A percentile compares a stretch with the other conserved stretches of the same genome.
Evolutionary conservation across 208 protist species (phyloP).

Genomic region (Wallacemonas rigidus): DNA sequence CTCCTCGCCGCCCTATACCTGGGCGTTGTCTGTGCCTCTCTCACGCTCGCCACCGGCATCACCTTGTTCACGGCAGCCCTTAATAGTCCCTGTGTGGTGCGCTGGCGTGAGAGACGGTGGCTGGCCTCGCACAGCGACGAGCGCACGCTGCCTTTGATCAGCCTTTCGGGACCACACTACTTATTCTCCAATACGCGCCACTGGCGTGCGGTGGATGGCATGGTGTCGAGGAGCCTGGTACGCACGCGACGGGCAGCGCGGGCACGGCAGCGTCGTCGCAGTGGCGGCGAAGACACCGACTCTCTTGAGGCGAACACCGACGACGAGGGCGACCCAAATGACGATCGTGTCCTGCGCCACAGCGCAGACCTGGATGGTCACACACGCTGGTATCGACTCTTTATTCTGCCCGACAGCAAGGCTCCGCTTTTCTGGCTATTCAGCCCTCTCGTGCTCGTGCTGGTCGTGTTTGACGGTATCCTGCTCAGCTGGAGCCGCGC

Average conservation of each 20-base stretch:
- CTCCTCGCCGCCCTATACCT: conserved; percentile 25
- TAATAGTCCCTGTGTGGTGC: conserved; percentile 20
- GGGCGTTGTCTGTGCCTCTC: conserved; percentile 10
- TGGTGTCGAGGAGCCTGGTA: conserved; percentile 15
- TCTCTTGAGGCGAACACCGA: not conserved
- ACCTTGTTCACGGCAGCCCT: conserved; percentile 9
- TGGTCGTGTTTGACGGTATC: conserved; percentile 24
- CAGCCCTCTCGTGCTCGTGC: conserved; percentile 26
- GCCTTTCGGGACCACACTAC: not conserved
- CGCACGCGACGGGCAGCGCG: not conserved
- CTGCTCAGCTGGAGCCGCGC: conserved; percentile 19
- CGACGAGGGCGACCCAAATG: not conserved
- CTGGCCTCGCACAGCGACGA: conserved; percentile 9
- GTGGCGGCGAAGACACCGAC: not conserved
- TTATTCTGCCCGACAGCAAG: not conserved
- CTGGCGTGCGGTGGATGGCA: conserved; percentile 11
- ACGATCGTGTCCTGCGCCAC: no score
- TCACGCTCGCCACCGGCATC: conserved; percentile 23
- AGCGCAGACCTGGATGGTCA: no score
- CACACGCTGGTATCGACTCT: not conserved
- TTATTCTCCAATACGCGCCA: not conserved
- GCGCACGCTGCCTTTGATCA: not conserved
- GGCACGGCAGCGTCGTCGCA: not conserved
- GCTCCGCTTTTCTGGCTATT: conserved; percentile 8
- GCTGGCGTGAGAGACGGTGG: conserved; percentile 12